Evolutionary conservation across 768 basidiomycete genomes (phyloP).

Genomic region (Termitomyces sp.): DNA sequence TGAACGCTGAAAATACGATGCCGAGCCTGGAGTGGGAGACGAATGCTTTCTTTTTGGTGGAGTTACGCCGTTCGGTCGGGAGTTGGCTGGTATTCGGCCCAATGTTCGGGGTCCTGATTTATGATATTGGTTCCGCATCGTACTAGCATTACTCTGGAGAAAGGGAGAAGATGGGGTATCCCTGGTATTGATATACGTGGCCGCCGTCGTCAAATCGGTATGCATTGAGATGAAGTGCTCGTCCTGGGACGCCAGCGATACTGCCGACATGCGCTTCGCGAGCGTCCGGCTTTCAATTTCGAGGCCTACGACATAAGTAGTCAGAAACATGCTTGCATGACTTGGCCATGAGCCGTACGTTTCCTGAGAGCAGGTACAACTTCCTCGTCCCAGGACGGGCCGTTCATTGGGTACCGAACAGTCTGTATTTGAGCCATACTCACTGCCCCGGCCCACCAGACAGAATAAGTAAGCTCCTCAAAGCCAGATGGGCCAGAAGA

Average conservation of each 20-base stretch:
- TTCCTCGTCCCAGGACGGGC: constrained; percentile 73
- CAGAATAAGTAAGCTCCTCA: constrained; percentile 1
- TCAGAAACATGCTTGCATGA: constrained; percentile 5
- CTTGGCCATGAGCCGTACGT: constrained; percentile 40
- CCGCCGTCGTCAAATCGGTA: constrained; percentile 6
- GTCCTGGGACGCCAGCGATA: constrained; percentile 57
- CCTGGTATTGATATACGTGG: not conserved
- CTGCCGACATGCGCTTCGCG: constrained; percentile 69
- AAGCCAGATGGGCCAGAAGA: not conserved
- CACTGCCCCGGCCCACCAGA: constrained; percentile 4
- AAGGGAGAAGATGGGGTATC: constrained; percentile 14
- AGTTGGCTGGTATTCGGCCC: constrained; percentile 16
- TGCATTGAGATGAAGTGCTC: constrained; percentile 23
- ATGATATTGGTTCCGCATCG: constrained; percentile 10
- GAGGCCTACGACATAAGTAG: constrained; percentile 45
- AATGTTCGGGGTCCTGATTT: constrained; percentile 10
- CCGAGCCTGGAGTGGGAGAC: constrained; percentile 11
- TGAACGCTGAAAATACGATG: constrained; percentile 37
- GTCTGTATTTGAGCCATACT: constrained; percentile 40
- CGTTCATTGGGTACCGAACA: constrained; percentile 27
- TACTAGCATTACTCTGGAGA: constrained; percentile 18
- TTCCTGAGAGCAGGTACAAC: constrained; percentile 80
- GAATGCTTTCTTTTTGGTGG: constrained; percentile 24
- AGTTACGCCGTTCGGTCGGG: constrained; percentile 25
- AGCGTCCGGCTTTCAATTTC: constrained; percentile 78